A percentile compares a stretch with the other conserved stretches of the same genome.
These are phyloP conservation scores for Silene noctiflora DNA, from an alignment of 179 eudicot species.

Conservation along the genomic window DNA sequence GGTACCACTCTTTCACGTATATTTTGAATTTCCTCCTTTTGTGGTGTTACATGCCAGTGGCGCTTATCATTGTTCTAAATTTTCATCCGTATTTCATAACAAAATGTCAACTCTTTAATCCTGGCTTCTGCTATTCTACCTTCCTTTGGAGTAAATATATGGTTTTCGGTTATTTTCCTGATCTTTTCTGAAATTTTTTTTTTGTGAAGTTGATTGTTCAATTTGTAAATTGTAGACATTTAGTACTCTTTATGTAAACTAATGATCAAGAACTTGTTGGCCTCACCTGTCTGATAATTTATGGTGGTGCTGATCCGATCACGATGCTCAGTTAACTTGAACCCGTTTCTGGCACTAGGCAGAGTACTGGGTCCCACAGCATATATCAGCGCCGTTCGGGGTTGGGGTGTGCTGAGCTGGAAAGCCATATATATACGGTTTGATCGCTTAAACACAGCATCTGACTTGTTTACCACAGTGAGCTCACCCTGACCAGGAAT, in stretches of 20 bases:
- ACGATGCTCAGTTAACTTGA: constrained; percentile 39
- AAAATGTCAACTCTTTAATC: background rate
- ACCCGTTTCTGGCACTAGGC: constrained; percentile 15
- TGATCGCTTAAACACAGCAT: constrained; percentile 16
- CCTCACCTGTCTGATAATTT: constrained; percentile 60
- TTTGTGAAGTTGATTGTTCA: background rate
- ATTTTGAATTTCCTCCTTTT: background rate
- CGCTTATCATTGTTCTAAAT: background rate
- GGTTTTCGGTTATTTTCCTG: background rate
- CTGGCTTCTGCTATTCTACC: background rate
- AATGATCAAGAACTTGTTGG: constrained; percentile 2
- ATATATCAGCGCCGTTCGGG: constrained; percentile 39
- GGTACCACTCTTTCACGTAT: background rate
- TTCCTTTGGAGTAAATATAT: background rate
- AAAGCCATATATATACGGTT: constrained; percentile 58
- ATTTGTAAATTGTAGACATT: background rate
- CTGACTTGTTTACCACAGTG: constrained; percentile 30
- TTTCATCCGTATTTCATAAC: background rate
- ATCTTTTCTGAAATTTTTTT: constrained; percentile 13
- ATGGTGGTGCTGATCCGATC: constrained; percentile 34
- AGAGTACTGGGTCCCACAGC: constrained; percentile 49
- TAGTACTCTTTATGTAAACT: background rate
- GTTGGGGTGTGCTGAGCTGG: constrained; percentile 47
- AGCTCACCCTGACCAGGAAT: constrained; percentile 46
- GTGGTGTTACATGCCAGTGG: background rate